phyloP scores from a whole-genome alignment of 1,284 basidiomycete species.

The Thecaphora thlaspeos region DNA sequence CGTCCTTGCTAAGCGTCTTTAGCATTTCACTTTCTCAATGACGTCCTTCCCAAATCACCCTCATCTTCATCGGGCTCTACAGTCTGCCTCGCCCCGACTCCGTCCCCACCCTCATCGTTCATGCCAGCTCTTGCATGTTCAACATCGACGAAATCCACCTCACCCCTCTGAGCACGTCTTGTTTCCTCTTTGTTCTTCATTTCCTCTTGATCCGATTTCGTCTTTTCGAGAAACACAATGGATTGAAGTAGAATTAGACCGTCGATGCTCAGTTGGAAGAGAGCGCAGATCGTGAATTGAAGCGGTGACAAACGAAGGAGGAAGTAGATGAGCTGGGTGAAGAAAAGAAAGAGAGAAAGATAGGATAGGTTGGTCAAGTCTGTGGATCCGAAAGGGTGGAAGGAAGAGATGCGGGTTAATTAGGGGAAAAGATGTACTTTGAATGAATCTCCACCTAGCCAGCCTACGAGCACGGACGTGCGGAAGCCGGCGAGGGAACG shows the following conservation, averaged over 20 bases:
- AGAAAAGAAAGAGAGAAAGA: neutral
- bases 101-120: too few relatives aligned
- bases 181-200: slow-evolving; percentile 3
- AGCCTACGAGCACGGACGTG: slow-evolving; percentile 68
- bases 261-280: slow-evolving; percentile 57
- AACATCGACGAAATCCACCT: neutral
- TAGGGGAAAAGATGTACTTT: slow-evolving; percentile 61
- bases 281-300: slow-evolving; percentile 39
- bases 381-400: too few relatives aligned
- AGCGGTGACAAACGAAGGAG: slow-evolving; percentile 20
- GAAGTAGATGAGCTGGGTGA: slow-evolving; percentile 30
- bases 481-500: slow-evolving; percentile 79
- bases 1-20: too few relatives aligned
- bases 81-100: neutral
- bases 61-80: slow-evolving; percentile 36
- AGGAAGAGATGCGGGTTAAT: too few relatives aligned
- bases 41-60: slow-evolving; percentile 1
- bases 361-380: too few relatives aligned
- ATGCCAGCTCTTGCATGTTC: neutral
- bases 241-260: slow-evolving; percentile 52
- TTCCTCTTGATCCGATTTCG: slow-evolving; percentile 40
- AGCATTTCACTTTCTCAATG: too few relatives aligned
- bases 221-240: slow-evolving; percentile 49
- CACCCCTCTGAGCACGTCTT: neutral
- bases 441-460: slow-evolving; percentile 58